phyloP scores from a whole-genome alignment of 805 yeast genomes.

The Crinitomyces ghanaensis region DNA sequence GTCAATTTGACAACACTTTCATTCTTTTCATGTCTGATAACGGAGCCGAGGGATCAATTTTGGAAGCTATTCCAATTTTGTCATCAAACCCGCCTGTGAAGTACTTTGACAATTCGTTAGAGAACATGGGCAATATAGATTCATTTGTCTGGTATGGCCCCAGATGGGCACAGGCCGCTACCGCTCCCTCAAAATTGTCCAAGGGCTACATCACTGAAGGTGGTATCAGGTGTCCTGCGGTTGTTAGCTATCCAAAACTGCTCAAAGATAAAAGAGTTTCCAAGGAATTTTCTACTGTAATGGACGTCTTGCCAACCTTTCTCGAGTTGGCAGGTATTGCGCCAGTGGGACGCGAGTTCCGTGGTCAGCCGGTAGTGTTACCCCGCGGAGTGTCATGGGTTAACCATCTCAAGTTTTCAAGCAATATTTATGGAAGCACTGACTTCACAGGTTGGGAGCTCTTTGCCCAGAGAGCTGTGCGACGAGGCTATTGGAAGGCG shows the following conservation, averaged over 20 bases:
- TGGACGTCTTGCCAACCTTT: slow-evolving; percentile 50
- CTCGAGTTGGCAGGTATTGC: slow-evolving; percentile 37
- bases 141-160: slow-evolving; percentile 44
- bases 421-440: slow-evolving; percentile 18
- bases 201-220: slow-evolving; percentile 52
- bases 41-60: slow-evolving; percentile 48
- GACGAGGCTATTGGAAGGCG: slow-evolving; percentile 40
- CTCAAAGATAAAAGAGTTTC: slow-evolving; percentile 10
- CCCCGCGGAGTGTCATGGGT: slow-evolving; percentile 40
- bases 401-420: slow-evolving; percentile 24
- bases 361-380: slow-evolving; percentile 33
- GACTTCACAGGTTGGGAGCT: slow-evolving; percentile 44
- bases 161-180: slow-evolving; percentile 54
- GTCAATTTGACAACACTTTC: slow-evolving; percentile 43
- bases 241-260: slow-evolving; percentile 34
- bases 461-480: slow-evolving; percentile 44
- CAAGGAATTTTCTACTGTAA: slow-evolving; percentile 39
- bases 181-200: slow-evolving; percentile 43
- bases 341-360: slow-evolving; percentile 19
- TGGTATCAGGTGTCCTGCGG: slow-evolving; percentile 46
- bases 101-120: slow-evolving; percentile 33
- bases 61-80: slow-evolving; percentile 43
- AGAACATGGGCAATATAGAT: slow-evolving; percentile 38
- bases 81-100: slow-evolving; percentile 18
- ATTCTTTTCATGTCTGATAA: slow-evolving; percentile 49